Conservation (phyloP, 2,329 filamentous ascomycete species). For the Aurifilum marmelostoma region DNA sequence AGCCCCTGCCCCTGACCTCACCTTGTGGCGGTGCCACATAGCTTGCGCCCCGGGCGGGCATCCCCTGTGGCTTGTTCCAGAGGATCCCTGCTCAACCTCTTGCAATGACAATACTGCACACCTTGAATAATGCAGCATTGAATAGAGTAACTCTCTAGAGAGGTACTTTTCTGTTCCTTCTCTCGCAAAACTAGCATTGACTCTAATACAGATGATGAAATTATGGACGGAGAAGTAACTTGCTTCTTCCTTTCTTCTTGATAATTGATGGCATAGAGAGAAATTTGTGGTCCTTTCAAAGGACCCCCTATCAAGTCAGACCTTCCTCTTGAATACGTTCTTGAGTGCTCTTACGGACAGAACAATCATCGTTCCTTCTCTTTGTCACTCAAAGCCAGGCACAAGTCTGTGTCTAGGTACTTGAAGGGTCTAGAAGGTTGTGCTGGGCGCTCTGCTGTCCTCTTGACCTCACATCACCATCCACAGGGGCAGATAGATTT, state of each 20-base stretch:
- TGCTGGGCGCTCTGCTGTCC: background rate
- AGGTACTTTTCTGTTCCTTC: background rate
- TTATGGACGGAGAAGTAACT: background rate
- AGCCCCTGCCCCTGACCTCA: slow-evolving; percentile 19
- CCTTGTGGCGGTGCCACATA: slow-evolving; percentile 19
- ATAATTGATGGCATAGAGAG: background rate
- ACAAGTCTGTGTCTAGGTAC: background rate
- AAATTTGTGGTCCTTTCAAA: background rate
- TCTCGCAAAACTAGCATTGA: too few relatives aligned
- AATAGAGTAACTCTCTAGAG: background rate
- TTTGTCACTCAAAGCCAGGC: background rate
- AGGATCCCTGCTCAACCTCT: background rate
- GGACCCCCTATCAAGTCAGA: background rate
- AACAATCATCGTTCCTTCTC: background rate
- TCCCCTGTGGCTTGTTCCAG: background rate
- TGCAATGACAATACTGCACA: background rate
- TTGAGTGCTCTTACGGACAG: background rate
- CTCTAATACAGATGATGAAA: background rate
- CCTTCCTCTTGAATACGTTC: background rate
- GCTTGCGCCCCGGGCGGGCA: background rate
- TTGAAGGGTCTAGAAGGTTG: background rate
- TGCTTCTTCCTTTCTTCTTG: background rate
- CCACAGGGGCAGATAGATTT: slow-evolving; percentile 7
- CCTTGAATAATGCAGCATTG: background rate
- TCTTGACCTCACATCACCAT: background rate